Evolutionary conservation across 371 early-diverging fungal species (phyloP).

Genomic region (Blakeslea trispora): DNA sequence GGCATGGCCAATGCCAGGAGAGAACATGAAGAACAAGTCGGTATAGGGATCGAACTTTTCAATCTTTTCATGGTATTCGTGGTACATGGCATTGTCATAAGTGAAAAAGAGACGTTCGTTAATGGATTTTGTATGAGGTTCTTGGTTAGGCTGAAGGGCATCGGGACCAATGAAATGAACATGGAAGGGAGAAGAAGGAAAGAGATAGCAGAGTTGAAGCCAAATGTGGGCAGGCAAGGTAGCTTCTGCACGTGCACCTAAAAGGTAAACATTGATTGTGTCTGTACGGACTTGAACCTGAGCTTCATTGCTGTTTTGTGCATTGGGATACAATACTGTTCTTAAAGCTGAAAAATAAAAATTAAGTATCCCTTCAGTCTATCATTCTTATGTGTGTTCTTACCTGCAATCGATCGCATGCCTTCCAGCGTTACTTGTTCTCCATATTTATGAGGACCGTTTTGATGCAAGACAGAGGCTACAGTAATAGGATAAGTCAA

Average conservation of each 20-base stretch:
- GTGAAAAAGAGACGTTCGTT: conserved; percentile 56
- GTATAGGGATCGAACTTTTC: conserved; percentile 77
- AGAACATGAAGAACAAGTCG: conserved; percentile 82
- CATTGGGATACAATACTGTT: conserved; percentile 64
- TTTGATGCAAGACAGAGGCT: conserved; percentile 75
- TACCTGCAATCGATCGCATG: conserved; percentile 67
- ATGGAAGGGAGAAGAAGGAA: conserved; percentile 78
- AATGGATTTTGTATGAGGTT: conserved; percentile 45
- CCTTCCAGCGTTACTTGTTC: conserved; percentile 78
- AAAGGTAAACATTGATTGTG: conserved; percentile 70
- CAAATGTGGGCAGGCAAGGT: conserved; percentile 78
- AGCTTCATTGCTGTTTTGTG: conserved; percentile 51
- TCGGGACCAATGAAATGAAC: conserved; percentile 86
- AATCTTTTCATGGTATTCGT: conserved; percentile 52
- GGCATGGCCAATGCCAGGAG: conserved; percentile 77
- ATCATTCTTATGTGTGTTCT: too few relatives aligned
- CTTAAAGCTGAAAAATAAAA: conserved; percentile 65
- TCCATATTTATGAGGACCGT: conserved; percentile 69
- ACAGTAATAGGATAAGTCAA: conserved; percentile 84
- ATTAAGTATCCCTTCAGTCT: too few relatives aligned
- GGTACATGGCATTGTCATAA: conserved; percentile 49
- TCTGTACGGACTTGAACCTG: conserved; percentile 50
- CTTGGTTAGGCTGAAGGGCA: conserved; percentile 60
- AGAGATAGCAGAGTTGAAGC: conserved; percentile 75
- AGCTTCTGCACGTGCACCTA: conserved; percentile 82